phyloP scores from a whole-genome alignment of 441 rosid genomes.

The Arabidopsis lyrata region DNA sequence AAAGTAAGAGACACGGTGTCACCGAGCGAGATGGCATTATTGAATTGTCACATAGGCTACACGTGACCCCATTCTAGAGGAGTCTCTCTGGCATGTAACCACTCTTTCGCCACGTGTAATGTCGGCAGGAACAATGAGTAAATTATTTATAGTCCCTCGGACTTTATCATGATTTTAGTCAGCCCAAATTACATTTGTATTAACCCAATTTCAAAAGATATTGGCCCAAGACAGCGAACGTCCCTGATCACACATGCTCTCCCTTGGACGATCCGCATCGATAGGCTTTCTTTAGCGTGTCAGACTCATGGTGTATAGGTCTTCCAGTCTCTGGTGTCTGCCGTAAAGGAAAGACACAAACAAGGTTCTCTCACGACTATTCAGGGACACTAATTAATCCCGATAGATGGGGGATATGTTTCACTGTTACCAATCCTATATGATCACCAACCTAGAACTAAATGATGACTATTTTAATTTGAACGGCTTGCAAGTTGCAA shows the following conservation, averaged over 20 bases:
- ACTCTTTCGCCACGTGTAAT: slow-evolving; percentile 27
- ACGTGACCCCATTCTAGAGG: slow-evolving; percentile 40
- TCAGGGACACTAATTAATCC: too few species aligned
- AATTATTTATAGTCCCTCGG: not conserved
- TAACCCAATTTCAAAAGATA: not conserved
- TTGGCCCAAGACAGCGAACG: not conserved
- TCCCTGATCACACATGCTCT: not conserved
- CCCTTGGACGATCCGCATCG: not conserved
- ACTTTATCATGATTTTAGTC: slow-evolving; percentile 1
- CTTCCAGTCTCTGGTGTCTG: too few species aligned
- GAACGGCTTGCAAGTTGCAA: too few species aligned
- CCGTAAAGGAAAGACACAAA: too few species aligned
- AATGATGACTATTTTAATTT: too few species aligned
- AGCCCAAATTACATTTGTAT: slow-evolving; percentile 5
- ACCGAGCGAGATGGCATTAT: slow-evolving; percentile 28
- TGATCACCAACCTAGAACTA: too few species aligned
- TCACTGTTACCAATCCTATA: too few species aligned
- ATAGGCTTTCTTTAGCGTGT: too few species aligned
- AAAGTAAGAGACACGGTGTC: slow-evolving; percentile 13
- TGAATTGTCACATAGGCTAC: slow-evolving; percentile 27
- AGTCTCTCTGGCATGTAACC: slow-evolving; percentile 31
- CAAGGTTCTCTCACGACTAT: too few species aligned
- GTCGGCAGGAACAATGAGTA: slow-evolving; percentile 27
- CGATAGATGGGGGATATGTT: too few species aligned
- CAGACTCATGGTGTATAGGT: too few species aligned